Conservation (phyloP, 2,329 filamentous ascomycete genomes). For the Huntiella savannae region DNA sequence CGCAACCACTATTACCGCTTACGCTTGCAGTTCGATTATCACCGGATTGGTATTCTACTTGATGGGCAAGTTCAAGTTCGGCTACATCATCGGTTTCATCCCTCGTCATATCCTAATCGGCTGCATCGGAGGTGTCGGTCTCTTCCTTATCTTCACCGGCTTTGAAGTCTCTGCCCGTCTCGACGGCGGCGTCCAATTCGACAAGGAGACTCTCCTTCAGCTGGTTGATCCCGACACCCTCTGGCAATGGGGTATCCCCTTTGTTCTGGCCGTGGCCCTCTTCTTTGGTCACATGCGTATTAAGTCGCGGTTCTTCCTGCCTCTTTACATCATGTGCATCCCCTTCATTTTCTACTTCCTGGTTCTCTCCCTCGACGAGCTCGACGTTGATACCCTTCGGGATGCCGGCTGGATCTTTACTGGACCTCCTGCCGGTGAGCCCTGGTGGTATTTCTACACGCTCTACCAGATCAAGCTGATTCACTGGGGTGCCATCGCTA, state of each 20-base stretch:
- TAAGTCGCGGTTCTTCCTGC: conserved; percentile 68
- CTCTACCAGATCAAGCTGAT: conserved; percentile 74
- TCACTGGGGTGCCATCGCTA: conserved; percentile 63
- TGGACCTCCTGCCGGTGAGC: conserved; percentile 63
- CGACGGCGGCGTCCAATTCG: conserved; percentile 68
- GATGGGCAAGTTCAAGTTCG: conserved; percentile 72
- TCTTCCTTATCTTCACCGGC: conserved; percentile 80
- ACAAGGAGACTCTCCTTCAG: conserved; percentile 54
- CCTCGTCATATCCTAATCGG: conserved; percentile 90
- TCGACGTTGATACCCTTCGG: conserved; percentile 50
- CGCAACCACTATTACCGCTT: conserved; percentile 84
- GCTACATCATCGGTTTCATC: conserved; percentile 90
- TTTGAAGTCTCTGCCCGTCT: conserved; percentile 84
- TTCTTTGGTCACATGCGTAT: conserved; percentile 59
- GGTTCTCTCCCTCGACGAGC: conserved; percentile 46
- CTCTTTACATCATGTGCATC: conserved; percentile 66
- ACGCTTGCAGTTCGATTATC: conserved; percentile 73
- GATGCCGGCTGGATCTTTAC: conserved; percentile 78
- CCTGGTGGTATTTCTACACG: conserved; percentile 96
- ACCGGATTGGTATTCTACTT: conserved; percentile 83
- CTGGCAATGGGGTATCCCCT: conserved; percentile 64
- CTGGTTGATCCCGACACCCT: conserved; percentile 58
- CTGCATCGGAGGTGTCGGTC: conserved; percentile 92
- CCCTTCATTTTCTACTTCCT: conserved; percentile 62
- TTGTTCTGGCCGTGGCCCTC: conserved; percentile 56